A percentile compares a stretch with the other conserved stretches of the same genome.
These are phyloP conservation scores for Claviceps arundinis DNA, from an alignment of 2,329 filamentous ascomycete genomes.

Conservation along the genomic window DNA sequence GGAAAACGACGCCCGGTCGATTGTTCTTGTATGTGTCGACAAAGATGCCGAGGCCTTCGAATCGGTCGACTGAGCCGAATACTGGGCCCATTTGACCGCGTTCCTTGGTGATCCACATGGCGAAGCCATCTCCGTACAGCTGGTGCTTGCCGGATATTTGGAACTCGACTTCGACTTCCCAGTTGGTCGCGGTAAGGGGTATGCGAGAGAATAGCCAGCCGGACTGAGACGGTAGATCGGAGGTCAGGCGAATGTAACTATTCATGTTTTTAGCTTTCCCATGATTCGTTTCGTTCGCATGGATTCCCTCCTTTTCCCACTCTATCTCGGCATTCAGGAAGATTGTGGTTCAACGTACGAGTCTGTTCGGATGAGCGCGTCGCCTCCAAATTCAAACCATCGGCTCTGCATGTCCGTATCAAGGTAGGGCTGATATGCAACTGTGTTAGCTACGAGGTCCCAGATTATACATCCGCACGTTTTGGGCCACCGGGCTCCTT, in stretches of 20 bases:
- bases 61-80: conserved; percentile 77
- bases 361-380: conserved; percentile 68
- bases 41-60: conserved; percentile 90
- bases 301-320: neutral
- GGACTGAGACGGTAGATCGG: conserved; percentile 77
- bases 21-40: conserved; percentile 99
- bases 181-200: conserved; percentile 92
- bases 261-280: neutral
- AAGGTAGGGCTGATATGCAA: conserved; percentile 64
- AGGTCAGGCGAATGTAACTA: conserved; percentile 85
- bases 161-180: conserved; percentile 96
- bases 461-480: neutral
- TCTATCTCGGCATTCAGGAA: neutral
- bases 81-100: conserved; percentile 69
- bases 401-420: conserved; percentile 96
- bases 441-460: neutral
- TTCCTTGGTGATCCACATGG: conserved; percentile 95
- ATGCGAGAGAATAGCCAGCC: conserved; percentile 93
- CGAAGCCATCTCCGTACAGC: conserved; percentile 91
- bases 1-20: conserved; percentile 86
- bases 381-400: conserved; percentile 98
- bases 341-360: conserved; percentile 33
- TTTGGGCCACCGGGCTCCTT: neutral
- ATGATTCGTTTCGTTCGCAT: neutral
- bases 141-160: conserved; percentile 80